Conservation (phyloP, 208 protist species). For the Eutreptiella sp. region DNA sequence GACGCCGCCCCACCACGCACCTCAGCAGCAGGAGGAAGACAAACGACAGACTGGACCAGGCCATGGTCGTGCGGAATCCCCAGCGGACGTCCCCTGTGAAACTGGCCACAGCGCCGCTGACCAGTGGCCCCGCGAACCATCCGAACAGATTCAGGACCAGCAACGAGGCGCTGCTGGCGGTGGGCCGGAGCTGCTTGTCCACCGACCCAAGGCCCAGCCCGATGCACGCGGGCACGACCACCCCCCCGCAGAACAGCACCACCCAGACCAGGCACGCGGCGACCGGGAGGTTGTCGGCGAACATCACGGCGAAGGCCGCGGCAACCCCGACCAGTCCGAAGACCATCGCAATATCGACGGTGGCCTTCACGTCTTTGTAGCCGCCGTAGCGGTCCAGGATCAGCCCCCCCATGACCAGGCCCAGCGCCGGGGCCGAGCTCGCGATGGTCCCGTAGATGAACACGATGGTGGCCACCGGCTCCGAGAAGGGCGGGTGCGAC, state of each 20-base stretch:
- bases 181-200: conserved; percentile 48
- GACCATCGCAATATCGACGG: conserved; percentile 46
- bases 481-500: conserved; percentile 60
- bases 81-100: too few species aligned
- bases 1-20: too few species aligned
- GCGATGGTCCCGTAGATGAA: conserved; percentile 62
- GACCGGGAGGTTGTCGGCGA: conserved; percentile 47
- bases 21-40: too few species aligned
- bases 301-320: conserved; percentile 64
- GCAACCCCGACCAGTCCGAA: conserved; percentile 54
- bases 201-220: conserved; percentile 67
- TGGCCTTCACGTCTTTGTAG: conserved; percentile 59
- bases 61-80: too few species aligned
- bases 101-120: conserved; percentile 69
- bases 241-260: conserved; percentile 73
- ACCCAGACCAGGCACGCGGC: conserved; percentile 68
- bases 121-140: conserved; percentile 74
- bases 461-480: conserved; percentile 67
- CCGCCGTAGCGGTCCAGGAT: conserved; percentile 72
- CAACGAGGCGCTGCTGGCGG: too few species aligned
- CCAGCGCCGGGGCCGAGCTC: conserved; percentile 65
- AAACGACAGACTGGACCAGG: too few species aligned
- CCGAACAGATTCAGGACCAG: too few species aligned
- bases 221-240: conserved; percentile 61
- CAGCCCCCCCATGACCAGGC: conserved; percentile 67